These are phyloP conservation scores for Viola pubescens DNA, from an alignment of 441 rosid species.

Conservation along the genomic window DNA sequence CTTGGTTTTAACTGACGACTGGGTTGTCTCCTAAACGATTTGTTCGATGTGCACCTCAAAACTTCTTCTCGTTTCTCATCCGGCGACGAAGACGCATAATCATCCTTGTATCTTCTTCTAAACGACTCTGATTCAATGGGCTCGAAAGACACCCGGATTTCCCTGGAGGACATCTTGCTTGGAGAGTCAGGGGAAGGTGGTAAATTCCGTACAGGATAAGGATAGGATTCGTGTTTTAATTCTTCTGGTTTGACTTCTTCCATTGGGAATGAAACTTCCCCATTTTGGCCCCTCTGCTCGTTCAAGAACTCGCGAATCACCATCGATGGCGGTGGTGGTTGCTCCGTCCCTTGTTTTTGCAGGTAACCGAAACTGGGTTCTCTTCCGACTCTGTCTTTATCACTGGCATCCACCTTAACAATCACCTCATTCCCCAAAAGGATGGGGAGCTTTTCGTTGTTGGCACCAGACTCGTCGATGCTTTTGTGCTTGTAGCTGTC, in stretches of 20 bases:
- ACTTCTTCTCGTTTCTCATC: constrained; percentile 19
- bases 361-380: constrained; percentile 28
- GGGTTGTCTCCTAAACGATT: constrained; percentile 26
- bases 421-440: constrained; percentile 23
- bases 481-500: constrained; percentile 26
- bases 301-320: constrained; percentile 31
- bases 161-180: constrained; percentile 22
- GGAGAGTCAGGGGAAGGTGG: constrained; percentile 15
- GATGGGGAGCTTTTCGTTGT: constrained; percentile 35
- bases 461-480: neutral
- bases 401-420: constrained; percentile 20
- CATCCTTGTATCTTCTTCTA: constrained; percentile 24
- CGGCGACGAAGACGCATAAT: neutral
- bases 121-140: constrained; percentile 22
- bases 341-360: constrained; percentile 11
- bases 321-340: constrained; percentile 41
- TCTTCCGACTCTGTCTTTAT: neutral
- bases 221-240: constrained; percentile 12
- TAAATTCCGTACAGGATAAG: neutral
- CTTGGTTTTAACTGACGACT: constrained; percentile 27
- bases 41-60: constrained; percentile 33
- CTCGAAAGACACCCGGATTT: constrained; percentile 44
- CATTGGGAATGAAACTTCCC: constrained; percentile 60
- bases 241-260: constrained; percentile 54
- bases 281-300: constrained; percentile 24